A percentile compares a stretch with the other conserved stretches of the same genome.
phyloP scores from a whole-genome alignment of 1,139 yeast species.

The Candida glucosophila region DNA sequence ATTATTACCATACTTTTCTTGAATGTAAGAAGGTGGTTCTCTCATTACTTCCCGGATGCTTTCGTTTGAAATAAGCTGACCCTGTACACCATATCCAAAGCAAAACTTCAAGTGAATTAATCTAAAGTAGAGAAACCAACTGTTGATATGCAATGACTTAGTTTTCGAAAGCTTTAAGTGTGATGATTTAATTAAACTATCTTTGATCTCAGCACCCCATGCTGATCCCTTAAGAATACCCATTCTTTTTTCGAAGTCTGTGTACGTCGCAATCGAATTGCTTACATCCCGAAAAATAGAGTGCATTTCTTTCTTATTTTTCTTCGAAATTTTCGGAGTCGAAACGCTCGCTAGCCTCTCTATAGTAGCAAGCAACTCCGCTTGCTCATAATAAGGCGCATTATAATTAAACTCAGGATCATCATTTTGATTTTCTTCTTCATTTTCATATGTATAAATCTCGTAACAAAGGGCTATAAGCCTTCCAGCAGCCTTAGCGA shows the following conservation, averaged over 20 bases:
- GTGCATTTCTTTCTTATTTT: conserved; percentile 52
- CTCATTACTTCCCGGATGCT: conserved; percentile 34
- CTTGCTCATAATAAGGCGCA: conserved; percentile 54
- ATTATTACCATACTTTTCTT: conserved; percentile 17
- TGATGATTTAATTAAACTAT: conserved; percentile 28
- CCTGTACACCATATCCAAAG: conserved; percentile 61
- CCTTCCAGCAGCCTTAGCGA: conserved; percentile 49
- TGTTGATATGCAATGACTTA: conserved; percentile 49
- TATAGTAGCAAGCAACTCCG: conserved; percentile 36
- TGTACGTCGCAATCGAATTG: conserved; percentile 38
- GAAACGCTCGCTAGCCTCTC: conserved; percentile 43
- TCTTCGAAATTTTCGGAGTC: conserved; percentile 49
- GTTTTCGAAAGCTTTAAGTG: conserved; percentile 49
- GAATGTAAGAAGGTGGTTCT: conserved; percentile 30
- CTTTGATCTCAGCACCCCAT: conserved; percentile 34
- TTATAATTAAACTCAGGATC: conserved; percentile 36
- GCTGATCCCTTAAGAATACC: conserved; percentile 27
- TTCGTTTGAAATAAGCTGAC: conserved; percentile 48
- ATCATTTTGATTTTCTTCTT: conserved; percentile 21
- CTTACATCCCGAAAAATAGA: conserved; percentile 58
- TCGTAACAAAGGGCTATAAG: conserved; percentile 58
- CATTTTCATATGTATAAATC: conserved; percentile 38
- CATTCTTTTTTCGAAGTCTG: conserved; percentile 29
- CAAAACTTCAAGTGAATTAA: conserved; percentile 61
- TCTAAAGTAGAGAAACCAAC: conserved; percentile 60